Percentiles rank a stretch among this genome's conserved stretches.
Evolutionary conservation across 2,329 filamentous ascomycete genomes (phyloP).

Genomic region (Cercospora berteroae): DNA sequence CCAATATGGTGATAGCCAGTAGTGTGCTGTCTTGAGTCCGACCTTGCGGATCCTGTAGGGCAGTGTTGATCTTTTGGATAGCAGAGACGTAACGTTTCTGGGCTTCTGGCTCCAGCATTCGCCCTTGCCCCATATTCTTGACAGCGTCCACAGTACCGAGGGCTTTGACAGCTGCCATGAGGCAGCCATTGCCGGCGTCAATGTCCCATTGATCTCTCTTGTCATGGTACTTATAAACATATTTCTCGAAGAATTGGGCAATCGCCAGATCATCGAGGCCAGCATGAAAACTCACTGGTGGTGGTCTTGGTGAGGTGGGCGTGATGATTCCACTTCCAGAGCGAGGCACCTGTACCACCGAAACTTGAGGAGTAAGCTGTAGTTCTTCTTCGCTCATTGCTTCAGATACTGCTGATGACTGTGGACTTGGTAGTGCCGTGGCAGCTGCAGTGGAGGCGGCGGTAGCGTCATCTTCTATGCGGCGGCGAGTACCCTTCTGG

Average conservation of each 20-base stretch:
- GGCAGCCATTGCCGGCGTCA: slow-evolving; percentile 19
- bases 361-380: background rate
- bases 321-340: background rate
- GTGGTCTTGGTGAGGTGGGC: background rate
- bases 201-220: slow-evolving; percentile 17
- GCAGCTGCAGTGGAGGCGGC: background rate
- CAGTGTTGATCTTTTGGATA: slow-evolving; percentile 15
- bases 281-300: background rate
- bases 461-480: slow-evolving; percentile 3
- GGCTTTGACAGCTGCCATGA: slow-evolving; percentile 15
- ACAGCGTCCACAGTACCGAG: slow-evolving; percentile 16
- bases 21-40: slow-evolving; percentile 17
- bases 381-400: background rate
- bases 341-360: background rate
- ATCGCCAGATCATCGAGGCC: slow-evolving; percentile 17
- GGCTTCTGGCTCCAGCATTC: slow-evolving; percentile 9
- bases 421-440: background rate
- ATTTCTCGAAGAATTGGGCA: slow-evolving; percentile 19
- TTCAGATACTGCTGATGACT: background rate
- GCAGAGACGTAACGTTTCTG: slow-evolving; percentile 19
- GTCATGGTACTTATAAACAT: slow-evolving; percentile 20
- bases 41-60: slow-evolving; percentile 12
- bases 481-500: slow-evolving; percentile 16
- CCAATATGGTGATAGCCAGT: slow-evolving; percentile 53
- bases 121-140: slow-evolving; percentile 11